Conservation (phyloP, 257 asterid species). For the Solanum megistacrolobum region DNA sequence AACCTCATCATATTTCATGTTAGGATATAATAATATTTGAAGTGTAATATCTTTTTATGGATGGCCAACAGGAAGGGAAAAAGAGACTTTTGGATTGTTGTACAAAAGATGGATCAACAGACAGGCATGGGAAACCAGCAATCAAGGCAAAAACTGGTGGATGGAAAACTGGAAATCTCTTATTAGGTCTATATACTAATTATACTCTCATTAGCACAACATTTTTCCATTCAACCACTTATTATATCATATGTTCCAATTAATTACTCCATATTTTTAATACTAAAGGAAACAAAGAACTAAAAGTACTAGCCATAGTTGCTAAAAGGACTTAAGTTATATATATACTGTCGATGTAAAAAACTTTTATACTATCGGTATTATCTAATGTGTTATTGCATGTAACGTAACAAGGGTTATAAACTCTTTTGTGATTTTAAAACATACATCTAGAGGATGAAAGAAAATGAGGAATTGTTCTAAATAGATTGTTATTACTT, state of each 20-base stretch:
- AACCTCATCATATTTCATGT: neutral
- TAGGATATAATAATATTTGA: neutral
- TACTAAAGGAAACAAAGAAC: neutral
- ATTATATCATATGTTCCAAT: neutral
- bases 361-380: neutral
- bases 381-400: neutral
- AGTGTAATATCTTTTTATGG: neutral
- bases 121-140: conserved; percentile 51
- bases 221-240: neutral
- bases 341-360: neutral
- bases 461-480: neutral
- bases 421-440: neutral
- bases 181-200: conserved; percentile 34
- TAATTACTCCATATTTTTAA: neutral
- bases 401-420: neutral
- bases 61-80: conserved; percentile 39
- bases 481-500: neutral
- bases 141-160: conserved; percentile 57
- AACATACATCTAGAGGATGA: neutral
- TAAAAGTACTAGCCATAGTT: neutral
- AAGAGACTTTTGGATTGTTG: conserved; percentile 24
- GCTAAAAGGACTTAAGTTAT: neutral
- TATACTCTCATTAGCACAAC: neutral
- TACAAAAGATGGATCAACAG: conserved; percentile 56
- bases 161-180: conserved; percentile 63